phyloP scores from a whole-genome alignment of 768 basidiomycete species.

The Paxillus involutus region DNA sequence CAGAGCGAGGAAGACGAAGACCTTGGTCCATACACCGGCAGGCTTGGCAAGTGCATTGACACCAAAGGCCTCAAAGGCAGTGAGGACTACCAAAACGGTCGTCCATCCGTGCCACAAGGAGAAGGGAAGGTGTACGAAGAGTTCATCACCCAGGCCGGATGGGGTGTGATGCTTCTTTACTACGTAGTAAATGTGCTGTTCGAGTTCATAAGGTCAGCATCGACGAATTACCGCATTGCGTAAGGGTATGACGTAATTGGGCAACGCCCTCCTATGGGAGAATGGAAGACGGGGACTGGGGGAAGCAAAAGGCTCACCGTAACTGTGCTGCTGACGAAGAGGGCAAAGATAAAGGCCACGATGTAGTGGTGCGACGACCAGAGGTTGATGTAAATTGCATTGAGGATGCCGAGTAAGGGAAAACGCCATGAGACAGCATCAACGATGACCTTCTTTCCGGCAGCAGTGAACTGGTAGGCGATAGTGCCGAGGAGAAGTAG shows the following conservation, averaged over 20 bases:
- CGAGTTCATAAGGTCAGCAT: constrained; percentile 13
- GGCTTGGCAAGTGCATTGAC: constrained; percentile 60
- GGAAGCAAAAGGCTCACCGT: constrained; percentile 32
- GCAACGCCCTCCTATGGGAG: constrained; percentile 12
- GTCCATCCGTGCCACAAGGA: constrained; percentile 95
- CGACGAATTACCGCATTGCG: constrained; percentile 3
- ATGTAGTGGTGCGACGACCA: constrained; percentile 80
- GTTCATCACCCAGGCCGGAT: constrained; percentile 67
- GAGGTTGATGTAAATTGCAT: constrained; percentile 85
- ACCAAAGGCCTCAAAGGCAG: constrained; percentile 89
- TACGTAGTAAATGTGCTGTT: constrained; percentile 87
- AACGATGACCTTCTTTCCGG: constrained; percentile 75
- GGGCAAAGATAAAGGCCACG: constrained; percentile 81
- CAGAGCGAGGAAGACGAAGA: constrained; percentile 92
- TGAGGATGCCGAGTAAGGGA: constrained; percentile 83
- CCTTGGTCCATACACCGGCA: constrained; percentile 89
- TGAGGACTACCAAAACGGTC: constrained; percentile 77
- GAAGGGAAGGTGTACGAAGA: constrained; percentile 95
- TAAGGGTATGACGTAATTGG: constrained; percentile 2
- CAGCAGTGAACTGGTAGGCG: constrained; percentile 84
- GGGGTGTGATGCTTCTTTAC: constrained; percentile 84
- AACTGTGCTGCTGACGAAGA: constrained; percentile 80
- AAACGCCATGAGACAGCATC: constrained; percentile 93
- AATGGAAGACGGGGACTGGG: constrained; percentile 9
- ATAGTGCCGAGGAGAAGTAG: constrained; percentile 87